Evolutionary conservation across 2,329 filamentous ascomycete species (phyloP).

Genomic region (Chaetomium globosum): DNA sequence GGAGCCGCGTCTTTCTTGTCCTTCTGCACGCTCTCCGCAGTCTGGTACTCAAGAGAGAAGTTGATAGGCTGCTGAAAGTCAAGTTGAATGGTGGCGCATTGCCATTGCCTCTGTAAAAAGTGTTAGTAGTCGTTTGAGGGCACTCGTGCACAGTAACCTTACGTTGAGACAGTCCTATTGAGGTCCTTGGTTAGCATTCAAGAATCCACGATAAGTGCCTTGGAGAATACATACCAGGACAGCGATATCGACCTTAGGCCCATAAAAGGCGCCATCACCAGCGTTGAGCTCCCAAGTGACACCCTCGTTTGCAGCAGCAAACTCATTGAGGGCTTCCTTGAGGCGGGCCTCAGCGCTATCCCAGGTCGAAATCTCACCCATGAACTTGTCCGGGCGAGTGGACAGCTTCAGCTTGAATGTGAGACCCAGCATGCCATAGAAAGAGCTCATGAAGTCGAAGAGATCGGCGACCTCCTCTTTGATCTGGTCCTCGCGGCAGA

Average conservation of each 20-base stretch:
- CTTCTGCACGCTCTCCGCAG: slow-evolving; percentile 60
- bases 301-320: slow-evolving; percentile 59
- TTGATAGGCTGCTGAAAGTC: slow-evolving; percentile 85
- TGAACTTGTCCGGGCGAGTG: slow-evolving; percentile 83
- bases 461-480: slow-evolving; percentile 74
- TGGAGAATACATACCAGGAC: slow-evolving; percentile 50
- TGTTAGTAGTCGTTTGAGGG: slow-evolving; percentile 1
- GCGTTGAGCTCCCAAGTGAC: slow-evolving; percentile 87
- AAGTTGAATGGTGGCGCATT: slow-evolving; percentile 92
- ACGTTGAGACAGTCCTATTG: slow-evolving; percentile 36
- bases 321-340: slow-evolving; percentile 75
- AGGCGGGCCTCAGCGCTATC: slow-evolving; percentile 82
- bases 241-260: slow-evolving; percentile 97
- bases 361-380: slow-evolving; percentile 87
- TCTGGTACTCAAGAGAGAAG: slow-evolving; percentile 86
- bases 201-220: neutral
- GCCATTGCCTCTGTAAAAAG: slow-evolving; percentile 51
- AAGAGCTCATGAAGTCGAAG: slow-evolving; percentile 81
- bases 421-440: slow-evolving; percentile 80
- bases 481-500: slow-evolving; percentile 81
- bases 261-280: slow-evolving; percentile 96
- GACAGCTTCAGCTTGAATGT: slow-evolving; percentile 94
- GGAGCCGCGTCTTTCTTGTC: slow-evolving; percentile 36
- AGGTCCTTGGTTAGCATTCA: neutral
- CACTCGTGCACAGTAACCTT: neutral